Evolutionary conservation across 2,329 filamentous ascomycete species (phyloP), one percentile per base, ranked within the genome.

Genomic region (Ceratocystis diversiconidia): DNA sequence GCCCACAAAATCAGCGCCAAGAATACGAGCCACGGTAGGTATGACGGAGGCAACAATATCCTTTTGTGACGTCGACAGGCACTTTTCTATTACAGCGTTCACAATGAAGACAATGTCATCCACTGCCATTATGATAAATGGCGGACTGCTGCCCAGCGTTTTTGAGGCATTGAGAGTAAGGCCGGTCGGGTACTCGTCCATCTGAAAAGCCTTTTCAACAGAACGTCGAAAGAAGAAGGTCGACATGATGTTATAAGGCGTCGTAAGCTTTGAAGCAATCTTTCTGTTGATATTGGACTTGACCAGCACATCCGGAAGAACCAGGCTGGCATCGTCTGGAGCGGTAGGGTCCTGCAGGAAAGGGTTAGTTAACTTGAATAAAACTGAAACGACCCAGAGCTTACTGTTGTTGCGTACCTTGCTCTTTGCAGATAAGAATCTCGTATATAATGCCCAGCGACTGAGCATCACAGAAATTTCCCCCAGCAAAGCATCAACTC

Each of bases 41-140:
- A 96, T 77, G 5, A 95, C 88, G 66, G 84, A 89, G 52, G 84
- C 84, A 25, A 95, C 82, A 2, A 96, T 85, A 19, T 86, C 81
- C 70, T 86, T 81, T 73, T 96, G 92, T 1, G 89, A 90, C 0
- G 95, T 97, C 0, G 89, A 87, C 25, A 97, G 79, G 0, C 90
- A 89, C 69, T 92, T 87, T 69, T 95, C 88, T 6, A 97, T 80
- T 43, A 97, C 88, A 62, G 92, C 87, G 73, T 95, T 95, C 73
- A 96, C 89, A 71, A 99, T 96, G 76, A 97, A 99, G 92, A 99
- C 97, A 72, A 97, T 91, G 76, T 96, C 94, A 77, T 99, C 94
- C 7, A 99, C 92, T 0, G 92, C 92, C 1, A 92, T 91, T 55
- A 94, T 92, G 71, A 99, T 96, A 72, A 90, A 95, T 0, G 94